Base-by-base conservation (phyloP, 345 rosid genomes). In the Clarkia xantiana region DNA sequence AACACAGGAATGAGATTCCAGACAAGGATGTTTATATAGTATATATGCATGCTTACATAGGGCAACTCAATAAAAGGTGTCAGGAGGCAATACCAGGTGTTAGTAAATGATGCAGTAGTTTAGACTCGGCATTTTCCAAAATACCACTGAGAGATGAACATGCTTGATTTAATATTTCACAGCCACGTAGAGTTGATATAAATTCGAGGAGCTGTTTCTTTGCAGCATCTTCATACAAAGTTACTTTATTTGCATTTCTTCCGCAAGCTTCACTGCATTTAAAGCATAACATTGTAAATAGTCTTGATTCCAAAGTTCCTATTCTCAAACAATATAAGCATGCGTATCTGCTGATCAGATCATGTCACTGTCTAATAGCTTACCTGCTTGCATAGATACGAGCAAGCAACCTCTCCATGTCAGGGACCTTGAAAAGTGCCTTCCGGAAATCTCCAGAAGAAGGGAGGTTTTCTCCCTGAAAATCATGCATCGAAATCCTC, bases 151-250 rank as follows among this genome's bases (percentile, higher is more conserved):
- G 83, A 14, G 90, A 76, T 50, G 84, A 73, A 71, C 88, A 84
- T 57, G 90, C 93, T 70, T 79, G 72, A 42, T 62, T 73, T 79
- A 91, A 73, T 52, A 72, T 60, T 66, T 86, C 90, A 69, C 80
- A 91, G 55, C 98, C 93, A 45, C 84, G 85, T 38, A 91, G 75
- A 57, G 89, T 75, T 22, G 83, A 73, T 75, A 81, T 68, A 61
- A 91, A 91, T 58, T 84, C 93, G 62, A 84, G 89, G 56, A 91
- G 89, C 74, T 71, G 80, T 67, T 80, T 84, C 73, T 86, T 91
- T 45, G 94, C 66, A 9, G 88, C 80, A 75, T 91, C 98, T 66
- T 91, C 98, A 45, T 91, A 84, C 29, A 91, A 60, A 68, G 75
- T 71, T 42, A 91, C 94, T 69, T 84, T 84, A 56, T 70, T 74